Evolutionary conservation across 202 grass and related monocot genomes (phyloP), one percentile per base, ranked within the genome.

Genomic region (Miscanthus sacchariflorus): DNA sequence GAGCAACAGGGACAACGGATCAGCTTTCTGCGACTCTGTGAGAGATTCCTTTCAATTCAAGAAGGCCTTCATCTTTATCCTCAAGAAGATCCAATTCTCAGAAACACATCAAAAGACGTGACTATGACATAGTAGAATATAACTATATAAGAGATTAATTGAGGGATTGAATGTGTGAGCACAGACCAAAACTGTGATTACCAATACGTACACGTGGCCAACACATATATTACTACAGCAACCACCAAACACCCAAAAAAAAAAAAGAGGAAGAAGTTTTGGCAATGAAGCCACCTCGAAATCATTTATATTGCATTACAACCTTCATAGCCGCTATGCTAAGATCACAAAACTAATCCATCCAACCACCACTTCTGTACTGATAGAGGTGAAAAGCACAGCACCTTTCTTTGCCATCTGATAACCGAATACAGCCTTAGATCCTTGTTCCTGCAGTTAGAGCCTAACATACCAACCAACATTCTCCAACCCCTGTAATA

Each of bases 401-500:
- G 61, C 68, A 74, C 14, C 40, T 52, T 72, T 40, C 87, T 50
- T 67, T 52, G 21, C 23, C 79, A 19, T 52, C 45, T 49, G 25
- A 39, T 81, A 65, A 77, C 38, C 50, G 54, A 77, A 81, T 76
- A 68, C n/a, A 40, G 9, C 30, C 3, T 56, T 10, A 54, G 42
- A 69, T 27, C 35, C 61, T 42, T 64, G 46, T 35, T 58, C 75
- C 17, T 19, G 2, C 63, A 77, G 72, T 86, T 33, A 78, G 33
- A 90, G 63, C 39, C 28, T 63, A 76, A 85, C 65, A 88, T 82
- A 85, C 28, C 40, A 86, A 65, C 70, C 33, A 36, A 48, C 64
- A 50, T 19, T 65, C 24, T 80, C 71, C 76, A 68, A 40, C n/a
- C 12, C 89, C 85, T 85, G 81, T 77, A 85, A 88, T 42, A 88